phyloP scores from a whole-genome alignment of 345 rosid species.

The Lenwebbia sp. region DNA sequence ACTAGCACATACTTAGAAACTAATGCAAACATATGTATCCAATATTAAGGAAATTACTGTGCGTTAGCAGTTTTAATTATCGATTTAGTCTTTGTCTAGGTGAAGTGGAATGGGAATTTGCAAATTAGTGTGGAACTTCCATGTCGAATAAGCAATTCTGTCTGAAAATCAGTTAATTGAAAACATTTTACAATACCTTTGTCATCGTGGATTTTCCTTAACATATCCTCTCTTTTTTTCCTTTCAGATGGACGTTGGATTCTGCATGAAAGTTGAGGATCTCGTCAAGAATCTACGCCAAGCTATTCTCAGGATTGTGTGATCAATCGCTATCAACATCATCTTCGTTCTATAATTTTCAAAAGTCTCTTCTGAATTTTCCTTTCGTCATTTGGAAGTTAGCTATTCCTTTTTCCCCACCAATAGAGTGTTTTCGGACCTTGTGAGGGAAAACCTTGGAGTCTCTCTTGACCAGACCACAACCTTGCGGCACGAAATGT shows the following conservation, averaged over 20 bases:
- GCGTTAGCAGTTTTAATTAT: neutral
- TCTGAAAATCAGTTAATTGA: neutral
- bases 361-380: neutral
- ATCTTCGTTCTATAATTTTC: neutral
- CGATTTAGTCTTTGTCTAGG: neutral
- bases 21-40: neutral
- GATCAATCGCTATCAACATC: neutral
- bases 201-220: neutral
- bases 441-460: neutral
- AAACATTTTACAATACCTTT: neutral
- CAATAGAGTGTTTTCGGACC: neutral
- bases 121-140: neutral
- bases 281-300: slow-evolving; percentile 31
- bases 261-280: slow-evolving; percentile 25
- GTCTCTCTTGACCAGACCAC: neutral
- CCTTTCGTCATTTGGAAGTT: neutral
- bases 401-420: neutral
- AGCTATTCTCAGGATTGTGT: slow-evolving; percentile 4
- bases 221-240: neutral
- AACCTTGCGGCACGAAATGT: neutral
- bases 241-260: slow-evolving; percentile 35
- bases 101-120: neutral
- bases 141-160: neutral
- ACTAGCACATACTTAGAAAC: neutral
- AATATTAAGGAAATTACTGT: neutral